These are phyloP conservation scores for Triticum aestivum DNA, from an alignment of 176 grass and related monocot genomes.

Conservation along the genomic window IWGSC_CS_RefSeq_v2.1 NC_057801.1:559289444-559289943, in stretches of 20 bases:
- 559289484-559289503: neutral
- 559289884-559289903: slow-evolving; percentile 62
- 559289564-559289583: neutral
- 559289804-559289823: neutral
- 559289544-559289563: neutral
- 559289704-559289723: neutral
- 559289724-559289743: neutral
- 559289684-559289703: neutral
- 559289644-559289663: neutral
- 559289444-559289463: neutral
- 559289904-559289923: slow-evolving; percentile 46
- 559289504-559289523: neutral
- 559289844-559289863: slow-evolving; percentile 90
- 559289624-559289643: neutral
- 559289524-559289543: neutral
- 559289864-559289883: slow-evolving; percentile 73
- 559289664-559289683: neutral
- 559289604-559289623: neutral
- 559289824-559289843: slow-evolving; percentile 80
- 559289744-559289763: neutral
- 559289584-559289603: neutral
- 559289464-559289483: neutral
- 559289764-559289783: neutral
- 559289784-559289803: neutral
- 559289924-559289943: slow-evolving; percentile 56